Conservation (phyloP, 345 rosid species). For the Populus nigra region DNA sequence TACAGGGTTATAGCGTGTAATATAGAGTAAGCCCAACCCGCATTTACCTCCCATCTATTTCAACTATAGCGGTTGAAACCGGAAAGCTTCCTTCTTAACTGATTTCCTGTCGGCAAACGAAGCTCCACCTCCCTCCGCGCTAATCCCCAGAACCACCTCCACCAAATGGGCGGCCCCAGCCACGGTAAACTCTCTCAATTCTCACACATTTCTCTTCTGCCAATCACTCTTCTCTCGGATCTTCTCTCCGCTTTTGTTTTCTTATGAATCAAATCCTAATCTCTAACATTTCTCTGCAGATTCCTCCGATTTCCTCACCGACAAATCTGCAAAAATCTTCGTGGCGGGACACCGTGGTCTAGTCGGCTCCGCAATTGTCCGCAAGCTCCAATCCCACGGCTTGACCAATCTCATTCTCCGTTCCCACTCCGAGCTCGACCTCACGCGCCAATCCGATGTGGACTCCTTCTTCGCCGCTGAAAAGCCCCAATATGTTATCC, state of each 20-base stretch:
- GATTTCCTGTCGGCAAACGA: neutral
- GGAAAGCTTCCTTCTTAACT: neutral
- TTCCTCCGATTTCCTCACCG: slow-evolving; percentile 45
- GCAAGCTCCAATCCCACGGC: slow-evolving; percentile 56
- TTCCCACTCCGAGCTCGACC: slow-evolving; percentile 79
- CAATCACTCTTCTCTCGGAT: neutral
- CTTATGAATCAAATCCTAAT: neutral
- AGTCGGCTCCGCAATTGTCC: slow-evolving; percentile 87
- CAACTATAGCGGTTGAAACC: neutral
- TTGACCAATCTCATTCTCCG: slow-evolving; percentile 66
- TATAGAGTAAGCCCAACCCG: no score
- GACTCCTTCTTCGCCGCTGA: slow-evolving; percentile 69
- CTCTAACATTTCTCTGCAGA: slow-evolving; percentile 1
- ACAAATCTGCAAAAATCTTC: slow-evolving; percentile 75
- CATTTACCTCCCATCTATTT: no score
- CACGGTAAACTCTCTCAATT: slow-evolving; percentile 8
- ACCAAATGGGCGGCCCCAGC: slow-evolving; percentile 3
- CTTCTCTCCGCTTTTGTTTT: no score
- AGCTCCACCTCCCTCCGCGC: neutral
- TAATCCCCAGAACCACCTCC: neutral
- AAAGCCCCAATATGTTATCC: slow-evolving; percentile 64
- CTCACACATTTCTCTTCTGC: neutral
- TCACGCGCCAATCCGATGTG: slow-evolving; percentile 71
- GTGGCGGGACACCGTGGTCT: slow-evolving; percentile 97
- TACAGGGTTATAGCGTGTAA: no score